Evolutionary conservation across 441 rosid genomes (phyloP), one percentile per base, ranked within the genome.

Genomic region (Capsella rubella): DNA sequence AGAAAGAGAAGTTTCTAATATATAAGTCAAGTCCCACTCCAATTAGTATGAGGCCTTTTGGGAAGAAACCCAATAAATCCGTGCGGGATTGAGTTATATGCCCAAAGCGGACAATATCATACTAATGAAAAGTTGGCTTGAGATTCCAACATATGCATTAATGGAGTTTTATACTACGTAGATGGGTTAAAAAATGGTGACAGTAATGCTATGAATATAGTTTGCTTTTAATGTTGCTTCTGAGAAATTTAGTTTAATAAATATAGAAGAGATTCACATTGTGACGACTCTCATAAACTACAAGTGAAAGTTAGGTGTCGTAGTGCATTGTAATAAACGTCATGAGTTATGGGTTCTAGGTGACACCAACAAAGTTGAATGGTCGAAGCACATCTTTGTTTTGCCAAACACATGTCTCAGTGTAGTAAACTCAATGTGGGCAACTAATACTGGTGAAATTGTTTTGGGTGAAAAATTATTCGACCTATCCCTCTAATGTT

Each of bases 181-280:
- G 21, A 25, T 58, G 14, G 3, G 3, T 29, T 29, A 3, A 29
- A 2, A 29, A 4, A 4, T 29, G 3, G 32, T 3, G 5, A 3
- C 32, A 29, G 32, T 29, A 29, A 29, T 29, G 3, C 32, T 29
- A 29, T 29, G 32, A 29, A 29, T 3, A 29, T 29, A 29, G 32
- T 29, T 29, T 29, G 74, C 28, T 70, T 70, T 70, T 70, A 39
- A 58, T 70, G 16, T 70, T 25, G 49, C 46, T 49, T 70, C 28
- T 47, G 67, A 58, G 16, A 37, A 59, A 18, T 49, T 71, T 39
- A 71, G 67, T 27, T 71, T 1, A n/a, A 34, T 46, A 3, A 10
- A 13, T 13, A 13, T 54, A 8, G 42, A 35, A 34, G 8, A 34
- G 37, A 6, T 1, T 2, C 7, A 1, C 39, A 6, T 6, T 35